These are phyloP conservation scores for Sphagnum tenellum DNA, from an alignment of 225 moss, liverwort and hornwort genomes.

Conservation along the genomic window DNA sequence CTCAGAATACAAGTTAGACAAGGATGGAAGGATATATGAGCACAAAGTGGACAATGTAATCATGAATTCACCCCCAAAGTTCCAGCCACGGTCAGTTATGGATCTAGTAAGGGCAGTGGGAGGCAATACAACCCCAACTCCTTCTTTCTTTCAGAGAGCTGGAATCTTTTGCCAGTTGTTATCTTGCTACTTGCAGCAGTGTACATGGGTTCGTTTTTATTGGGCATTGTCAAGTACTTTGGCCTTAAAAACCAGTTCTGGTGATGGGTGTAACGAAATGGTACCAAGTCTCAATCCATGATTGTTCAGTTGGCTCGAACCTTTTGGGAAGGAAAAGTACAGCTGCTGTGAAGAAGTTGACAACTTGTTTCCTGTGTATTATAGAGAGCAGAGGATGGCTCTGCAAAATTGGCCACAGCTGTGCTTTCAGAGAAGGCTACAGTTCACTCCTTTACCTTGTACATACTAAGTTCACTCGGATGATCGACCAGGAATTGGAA, in stretches of 20 bases:
- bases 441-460: conserved; percentile 20
- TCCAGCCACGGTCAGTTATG: conserved; percentile 47
- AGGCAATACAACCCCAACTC: conserved; percentile 71
- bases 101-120: conserved; percentile 81
- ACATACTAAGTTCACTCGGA: conserved; percentile 12
- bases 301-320: background rate
- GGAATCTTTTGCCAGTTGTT: background rate
- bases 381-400: conserved; percentile 15
- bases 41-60: conserved; percentile 96
- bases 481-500: no score
- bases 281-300: conserved; percentile 46
- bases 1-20: conserved; percentile 90
- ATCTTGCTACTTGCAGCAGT: conserved; percentile 62
- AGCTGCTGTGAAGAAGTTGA: conserved; percentile 3
- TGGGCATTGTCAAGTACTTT: conserved; percentile 62
- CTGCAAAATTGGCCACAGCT: no score
- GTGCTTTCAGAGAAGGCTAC: background rate
- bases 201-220: conserved; percentile 98
- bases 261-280: conserved; percentile 30
- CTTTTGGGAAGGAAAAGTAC: no score
- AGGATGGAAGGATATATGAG: conserved; percentile 84
- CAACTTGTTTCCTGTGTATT: conserved; percentile 24
- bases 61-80: conserved; percentile 71
- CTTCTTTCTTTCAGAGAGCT: conserved; percentile 62
- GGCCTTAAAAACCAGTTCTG: conserved; percentile 18